Percentiles rank a stretch among this genome's conserved stretches.
phyloP scores from a whole-genome alignment of 805 yeast genomes.

The Candida montana region DNA sequence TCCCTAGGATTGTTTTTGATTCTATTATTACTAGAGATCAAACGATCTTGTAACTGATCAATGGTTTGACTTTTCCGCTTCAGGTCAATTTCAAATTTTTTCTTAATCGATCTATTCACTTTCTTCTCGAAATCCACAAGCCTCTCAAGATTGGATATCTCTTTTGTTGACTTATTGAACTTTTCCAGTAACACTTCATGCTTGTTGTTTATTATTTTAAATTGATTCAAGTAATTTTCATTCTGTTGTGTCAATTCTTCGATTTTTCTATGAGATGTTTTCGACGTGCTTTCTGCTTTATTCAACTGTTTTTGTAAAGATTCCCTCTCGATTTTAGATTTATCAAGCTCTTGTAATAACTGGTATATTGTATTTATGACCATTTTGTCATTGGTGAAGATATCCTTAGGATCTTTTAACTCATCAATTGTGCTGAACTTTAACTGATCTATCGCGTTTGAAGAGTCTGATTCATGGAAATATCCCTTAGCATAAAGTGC shows the following conservation, averaged over 20 bases:
- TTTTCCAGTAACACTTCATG: conserved; percentile 1
- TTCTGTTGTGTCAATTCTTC: neutral
- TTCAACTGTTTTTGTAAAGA: conserved; percentile 1
- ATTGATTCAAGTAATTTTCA: neutral
- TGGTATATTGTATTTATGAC: conserved; percentile 13
- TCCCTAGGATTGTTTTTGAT: conserved; percentile 6
- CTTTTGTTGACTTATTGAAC: neutral
- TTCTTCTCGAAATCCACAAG: conserved; percentile 3
- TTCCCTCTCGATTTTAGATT: conserved; percentile 6
- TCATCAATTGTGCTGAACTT: conserved; percentile 4
- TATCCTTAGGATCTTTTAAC: neutral
- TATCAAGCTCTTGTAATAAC: conserved; percentile 12
- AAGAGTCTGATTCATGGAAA: conserved; percentile 3
- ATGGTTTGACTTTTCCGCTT: conserved; percentile 15
- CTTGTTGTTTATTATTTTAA: conserved; percentile 7
- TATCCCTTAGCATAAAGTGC: conserved; percentile 13
- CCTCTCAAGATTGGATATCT: neutral
- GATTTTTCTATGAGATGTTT: neutral
- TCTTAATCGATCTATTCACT: conserved; percentile 10
- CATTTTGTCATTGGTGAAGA: conserved; percentile 10
- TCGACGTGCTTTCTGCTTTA: conserved; percentile 4
- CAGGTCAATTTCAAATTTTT: conserved; percentile 19
- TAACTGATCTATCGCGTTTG: neutral
- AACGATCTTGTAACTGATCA: conserved; percentile 17
- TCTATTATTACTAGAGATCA: conserved; percentile 9